phyloP scores from a whole-genome alignment of 495 filamentous ascomycete species.

The Evansstolkia leycettana region DNA sequence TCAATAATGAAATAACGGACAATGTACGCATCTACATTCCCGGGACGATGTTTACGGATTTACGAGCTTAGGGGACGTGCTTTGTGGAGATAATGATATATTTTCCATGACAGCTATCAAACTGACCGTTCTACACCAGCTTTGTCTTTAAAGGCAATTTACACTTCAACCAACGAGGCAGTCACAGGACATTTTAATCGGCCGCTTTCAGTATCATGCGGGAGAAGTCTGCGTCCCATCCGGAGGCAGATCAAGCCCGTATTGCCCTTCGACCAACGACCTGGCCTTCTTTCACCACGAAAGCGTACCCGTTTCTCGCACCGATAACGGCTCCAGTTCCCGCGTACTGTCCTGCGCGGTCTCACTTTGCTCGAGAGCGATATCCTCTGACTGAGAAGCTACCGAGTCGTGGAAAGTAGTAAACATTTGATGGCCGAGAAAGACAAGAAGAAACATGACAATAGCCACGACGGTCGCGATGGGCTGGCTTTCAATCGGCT shows the following conservation, averaged over 20 bases:
- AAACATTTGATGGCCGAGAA: constrained; percentile 19
- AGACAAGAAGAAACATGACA: constrained; percentile 42
- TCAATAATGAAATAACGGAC: no score
- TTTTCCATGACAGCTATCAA: no score
- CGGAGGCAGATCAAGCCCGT: background rate
- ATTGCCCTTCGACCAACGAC: constrained; percentile 1
- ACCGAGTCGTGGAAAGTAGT: constrained; percentile 24
- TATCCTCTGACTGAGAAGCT: constrained; percentile 19
- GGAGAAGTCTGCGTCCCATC: background rate
- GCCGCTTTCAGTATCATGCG: no score
- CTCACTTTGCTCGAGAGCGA: constrained; percentile 19
- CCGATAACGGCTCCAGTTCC: constrained; percentile 29
- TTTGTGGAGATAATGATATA: no score
- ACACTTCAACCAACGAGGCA: no score
- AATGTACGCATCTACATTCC: no score
- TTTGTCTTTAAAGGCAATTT: no score
- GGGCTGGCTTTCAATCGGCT: constrained; percentile 35
- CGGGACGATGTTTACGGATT: no score
- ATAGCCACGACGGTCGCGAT: constrained; percentile 50
- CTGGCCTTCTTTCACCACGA: constrained; percentile 7
- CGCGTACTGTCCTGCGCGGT: constrained; percentile 8
- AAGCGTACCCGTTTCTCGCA: constrained; percentile 4
- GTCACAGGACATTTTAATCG: no score
- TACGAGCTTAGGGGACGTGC: no score
- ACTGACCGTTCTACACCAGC: no score